phyloP scores from a whole-genome alignment of 2,329 filamentous ascomycete species.

The Canariomyces notabilis region DNA sequence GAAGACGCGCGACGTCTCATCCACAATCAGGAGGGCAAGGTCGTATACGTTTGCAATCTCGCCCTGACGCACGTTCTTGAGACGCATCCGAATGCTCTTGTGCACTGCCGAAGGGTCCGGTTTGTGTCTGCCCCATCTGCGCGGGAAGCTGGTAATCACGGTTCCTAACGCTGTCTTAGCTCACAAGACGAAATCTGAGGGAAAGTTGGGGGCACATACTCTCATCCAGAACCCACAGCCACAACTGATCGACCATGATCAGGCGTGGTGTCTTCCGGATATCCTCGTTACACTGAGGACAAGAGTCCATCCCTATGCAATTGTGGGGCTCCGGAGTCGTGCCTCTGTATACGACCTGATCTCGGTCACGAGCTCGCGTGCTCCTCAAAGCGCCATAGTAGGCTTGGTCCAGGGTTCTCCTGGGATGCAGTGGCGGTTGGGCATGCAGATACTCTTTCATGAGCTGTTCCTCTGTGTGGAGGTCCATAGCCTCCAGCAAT shows the following conservation, averaged over 20 bases:
- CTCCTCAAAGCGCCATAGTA: conserved; percentile 28
- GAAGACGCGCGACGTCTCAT: conserved; percentile 21
- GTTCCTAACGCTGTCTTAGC: conserved; percentile 20
- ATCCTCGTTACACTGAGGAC: conserved; percentile 25
- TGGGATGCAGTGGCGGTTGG: conserved; percentile 37
- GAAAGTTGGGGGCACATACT: conserved; percentile 6
- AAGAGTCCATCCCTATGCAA: conserved; percentile 15
- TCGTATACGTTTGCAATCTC: conserved; percentile 20
- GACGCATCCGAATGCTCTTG: conserved; percentile 14
- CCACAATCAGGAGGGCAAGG: conserved; percentile 17
- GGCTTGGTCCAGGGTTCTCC: conserved; percentile 43
- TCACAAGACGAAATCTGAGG: too few species aligned
- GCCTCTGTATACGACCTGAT: conserved; percentile 39
- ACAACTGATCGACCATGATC: conserved; percentile 32
- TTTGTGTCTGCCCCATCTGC: conserved; percentile 37
- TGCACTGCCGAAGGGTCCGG: conserved; percentile 21
- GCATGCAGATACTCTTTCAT: conserved; percentile 31
- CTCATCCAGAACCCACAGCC: conserved; percentile 31
- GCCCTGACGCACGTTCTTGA: conserved; percentile 4
- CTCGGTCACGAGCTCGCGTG: conserved; percentile 37
- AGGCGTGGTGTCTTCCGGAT: conserved; percentile 26
- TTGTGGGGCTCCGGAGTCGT: conserved; percentile 28
- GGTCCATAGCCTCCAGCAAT: conserved; percentile 34
- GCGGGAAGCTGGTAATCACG: conserved; percentile 30
- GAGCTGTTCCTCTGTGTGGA: conserved; percentile 32